Evolutionary conservation across 2,329 filamentous ascomycete species (phyloP).

Genomic region (Helotiales sp.): DNA sequence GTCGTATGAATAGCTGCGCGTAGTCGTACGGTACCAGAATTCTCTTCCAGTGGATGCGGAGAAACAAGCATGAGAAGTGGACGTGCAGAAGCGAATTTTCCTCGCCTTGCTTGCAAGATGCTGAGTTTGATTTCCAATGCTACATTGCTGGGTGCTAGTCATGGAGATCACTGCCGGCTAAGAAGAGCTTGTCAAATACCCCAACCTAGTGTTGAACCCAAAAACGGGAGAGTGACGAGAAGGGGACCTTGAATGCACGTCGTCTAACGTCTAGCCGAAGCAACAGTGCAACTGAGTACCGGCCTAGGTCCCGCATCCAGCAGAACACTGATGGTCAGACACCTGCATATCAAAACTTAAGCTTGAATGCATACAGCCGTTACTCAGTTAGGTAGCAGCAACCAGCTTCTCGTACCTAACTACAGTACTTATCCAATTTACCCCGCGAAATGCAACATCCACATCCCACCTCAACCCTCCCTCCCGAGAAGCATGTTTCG

Average conservation of each 20-base stretch:
- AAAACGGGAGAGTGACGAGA: not conserved
- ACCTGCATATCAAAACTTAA: constrained; percentile 3
- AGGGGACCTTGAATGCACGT: constrained; percentile 4
- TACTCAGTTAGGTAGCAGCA: not conserved
- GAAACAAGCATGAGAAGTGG: not conserved
- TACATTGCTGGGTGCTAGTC: not conserved
- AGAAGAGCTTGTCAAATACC: not conserved
- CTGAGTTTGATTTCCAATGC: not conserved
- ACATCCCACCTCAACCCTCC: not conserved
- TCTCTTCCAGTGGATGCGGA: not conserved
- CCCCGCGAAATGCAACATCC: constrained; percentile 1
- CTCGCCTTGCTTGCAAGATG: not conserved
- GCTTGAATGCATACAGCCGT: constrained; percentile 5
- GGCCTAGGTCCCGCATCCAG: constrained; percentile 2
- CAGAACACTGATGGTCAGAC: not conserved
- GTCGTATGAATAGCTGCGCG: not conserved
- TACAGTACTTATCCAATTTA: not conserved
- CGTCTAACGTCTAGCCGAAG: constrained; percentile 11
- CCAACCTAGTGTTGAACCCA: not conserved
- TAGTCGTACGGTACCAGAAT: not conserved
- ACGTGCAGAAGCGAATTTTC: not conserved
- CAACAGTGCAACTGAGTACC: constrained; percentile 6
- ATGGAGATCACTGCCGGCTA: not conserved
- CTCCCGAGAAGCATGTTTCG: not conserved
- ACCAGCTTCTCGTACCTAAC: constrained; percentile 2